Conservation (phyloP, 164 flowering plant genomes). For the Vitis labrusca region DNA sequence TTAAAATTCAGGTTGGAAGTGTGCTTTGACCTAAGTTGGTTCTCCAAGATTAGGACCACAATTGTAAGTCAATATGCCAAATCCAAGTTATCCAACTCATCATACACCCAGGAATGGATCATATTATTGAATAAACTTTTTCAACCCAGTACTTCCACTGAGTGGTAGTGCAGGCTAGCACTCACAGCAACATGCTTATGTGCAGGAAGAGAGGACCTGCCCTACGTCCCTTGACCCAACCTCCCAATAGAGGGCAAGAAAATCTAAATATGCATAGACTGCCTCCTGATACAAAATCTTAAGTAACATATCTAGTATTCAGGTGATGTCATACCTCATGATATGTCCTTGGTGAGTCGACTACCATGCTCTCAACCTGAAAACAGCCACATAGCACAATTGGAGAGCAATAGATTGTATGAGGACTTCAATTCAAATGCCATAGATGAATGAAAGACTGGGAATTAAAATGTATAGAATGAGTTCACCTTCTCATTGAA, state of each 20-base stretch:
- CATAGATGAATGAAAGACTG: background rate
- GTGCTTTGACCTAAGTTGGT: background rate
- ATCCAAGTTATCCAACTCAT: background rate
- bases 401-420: background rate
- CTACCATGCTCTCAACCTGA: conserved; percentile 84
- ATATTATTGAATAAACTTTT: background rate
- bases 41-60: background rate
- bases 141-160: background rate
- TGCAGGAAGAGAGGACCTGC: background rate
- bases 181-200: background rate
- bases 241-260: background rate
- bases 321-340: conserved; percentile 68
- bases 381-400: conserved; percentile 1
- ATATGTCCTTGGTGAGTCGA: conserved; percentile 88
- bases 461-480: background rate
- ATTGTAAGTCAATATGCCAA: background rate
- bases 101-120: background rate
- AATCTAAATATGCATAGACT: background rate
- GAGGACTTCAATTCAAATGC: background rate
- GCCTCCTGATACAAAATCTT: background rate
- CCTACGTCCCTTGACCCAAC: background rate
- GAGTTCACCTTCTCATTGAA: conserved; percentile 72
- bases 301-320: background rate
- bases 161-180: background rate
- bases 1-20: too few relatives aligned